Evolutionary conservation across 139 green algal species (phyloP), one percentile per base, ranked within the genome.

Genomic region (Chlamydomonas sphaeroides): DNA sequence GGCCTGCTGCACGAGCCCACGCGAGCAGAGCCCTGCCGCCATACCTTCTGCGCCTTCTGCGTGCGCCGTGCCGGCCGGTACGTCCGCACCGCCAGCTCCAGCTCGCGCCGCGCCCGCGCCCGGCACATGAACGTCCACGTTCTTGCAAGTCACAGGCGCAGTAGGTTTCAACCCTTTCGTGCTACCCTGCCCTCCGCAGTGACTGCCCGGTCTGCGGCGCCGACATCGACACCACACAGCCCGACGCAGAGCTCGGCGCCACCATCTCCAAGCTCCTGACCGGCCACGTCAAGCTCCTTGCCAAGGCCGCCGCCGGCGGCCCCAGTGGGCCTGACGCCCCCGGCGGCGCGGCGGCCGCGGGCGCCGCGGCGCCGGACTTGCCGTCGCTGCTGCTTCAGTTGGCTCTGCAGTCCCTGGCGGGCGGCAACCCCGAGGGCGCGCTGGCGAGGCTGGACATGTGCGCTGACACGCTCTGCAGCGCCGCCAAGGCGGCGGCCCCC

Each of bases 191-290:
- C n/a, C n/a, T n/a, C n/a, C n/a, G n/a, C n/a, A n/a, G n/a, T 48
- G 80, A 86, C 68, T 86, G 80, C 69, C 80, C 80, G 8, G 26
- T 57, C 2, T 86, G 80, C 61, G 80, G 69, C 14, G 70, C 69
- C 36, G 80, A 86, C 63, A 68, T 86, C 25, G 33, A 86, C 20
- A 20, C 35, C 28, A 77, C 72, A 23, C n/a, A 51, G 45, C 38
- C 73, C 39, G 70, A 80, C 33, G 18, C 59, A 6, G 38, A 30
- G 11, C 59, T 80, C 25, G 74, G 39, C 0, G 41, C 30, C 2
- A 48, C 39, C 20, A 80, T 80, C 74, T 8, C 33, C n/a, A 80
- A 80, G 51, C 41, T 80, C 15, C 26, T 80, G 41, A 17, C 51
- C 8, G 74, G 74, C 8, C 74, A 80, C n/a, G 74, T 32, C 5